Evolutionary conservation across 208 protist species (phyloP).

Genomic region (Trypanosomatidae sp.): DNA sequence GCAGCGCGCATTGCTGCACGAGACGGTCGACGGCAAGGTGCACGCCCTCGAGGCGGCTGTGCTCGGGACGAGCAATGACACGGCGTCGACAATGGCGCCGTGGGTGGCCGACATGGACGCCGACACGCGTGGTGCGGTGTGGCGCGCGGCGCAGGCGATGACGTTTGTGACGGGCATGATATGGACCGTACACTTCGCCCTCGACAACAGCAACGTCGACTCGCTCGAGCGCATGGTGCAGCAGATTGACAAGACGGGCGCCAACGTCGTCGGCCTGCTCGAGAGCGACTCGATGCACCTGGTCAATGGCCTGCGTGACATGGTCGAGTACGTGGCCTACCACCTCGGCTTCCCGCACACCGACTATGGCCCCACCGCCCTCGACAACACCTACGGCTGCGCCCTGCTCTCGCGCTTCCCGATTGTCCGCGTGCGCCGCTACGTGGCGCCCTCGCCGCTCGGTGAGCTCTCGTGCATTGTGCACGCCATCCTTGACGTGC

Average conservation of each 20-base stretch:
- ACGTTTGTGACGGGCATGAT: slow-evolving; percentile 67
- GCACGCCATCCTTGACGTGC: slow-evolving; percentile 55
- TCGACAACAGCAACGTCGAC: slow-evolving; percentile 73
- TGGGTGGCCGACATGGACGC: slow-evolving; percentile 15
- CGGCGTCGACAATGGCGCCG: too few species aligned
- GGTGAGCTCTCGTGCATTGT: slow-evolving; percentile 61
- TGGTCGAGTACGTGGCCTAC: slow-evolving; percentile 70
- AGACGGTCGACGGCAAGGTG: slow-evolving; percentile 14
- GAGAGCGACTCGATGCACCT: slow-evolving; percentile 71
- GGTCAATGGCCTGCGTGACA: slow-evolving; percentile 52
- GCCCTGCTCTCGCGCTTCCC: slow-evolving; percentile 67
- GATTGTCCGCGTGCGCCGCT: slow-evolving; percentile 37
- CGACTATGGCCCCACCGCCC: slow-evolving; percentile 53
- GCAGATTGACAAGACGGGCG: slow-evolving; percentile 20
- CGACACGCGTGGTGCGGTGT: slow-evolving; percentile 23
- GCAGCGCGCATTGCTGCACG: slow-evolving; percentile 6
- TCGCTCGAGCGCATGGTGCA: slow-evolving; percentile 36
- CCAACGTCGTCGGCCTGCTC: slow-evolving; percentile 43
- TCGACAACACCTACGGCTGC: slow-evolving; percentile 79
- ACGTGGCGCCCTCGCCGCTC: slow-evolving; percentile 57
- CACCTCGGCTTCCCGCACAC: slow-evolving; percentile 58
- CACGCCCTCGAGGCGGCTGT: too few species aligned
- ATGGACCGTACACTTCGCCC: slow-evolving; percentile 69
- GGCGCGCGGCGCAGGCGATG: slow-evolving; percentile 46
- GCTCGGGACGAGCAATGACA: too few species aligned